Conservation (phyloP, 2,329 filamentous ascomycete species). For the Pestalotiopsis sp. region DNA sequence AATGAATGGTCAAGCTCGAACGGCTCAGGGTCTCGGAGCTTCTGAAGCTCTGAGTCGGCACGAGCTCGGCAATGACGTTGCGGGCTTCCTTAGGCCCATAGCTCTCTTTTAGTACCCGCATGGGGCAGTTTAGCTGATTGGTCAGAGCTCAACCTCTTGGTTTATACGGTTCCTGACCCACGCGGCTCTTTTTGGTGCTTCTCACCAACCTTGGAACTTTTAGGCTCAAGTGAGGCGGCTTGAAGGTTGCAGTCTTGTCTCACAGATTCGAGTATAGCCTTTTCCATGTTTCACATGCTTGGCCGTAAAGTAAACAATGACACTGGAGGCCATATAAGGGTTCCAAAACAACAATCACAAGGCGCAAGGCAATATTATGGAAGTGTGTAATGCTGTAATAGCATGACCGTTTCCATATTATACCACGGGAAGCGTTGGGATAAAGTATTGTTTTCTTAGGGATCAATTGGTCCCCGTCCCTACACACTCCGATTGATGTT, state of each 20-base stretch:
- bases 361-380: not conserved
- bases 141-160: not conserved
- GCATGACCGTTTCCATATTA: not conserved
- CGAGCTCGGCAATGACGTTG: slow-evolving; percentile 18
- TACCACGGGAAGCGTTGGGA: not conserved
- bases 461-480: not conserved
- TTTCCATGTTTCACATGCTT: not conserved
- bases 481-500: not conserved
- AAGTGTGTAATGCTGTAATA: not conserved
- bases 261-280: not conserved
- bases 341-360: not conserved
- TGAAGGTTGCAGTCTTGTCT: not conserved
- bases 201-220: not conserved
- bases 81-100: not conserved
- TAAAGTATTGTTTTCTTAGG: not conserved
- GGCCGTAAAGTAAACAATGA: not conserved
- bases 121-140: not conserved
- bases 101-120: not conserved
- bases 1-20: not conserved
- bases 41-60: not conserved
- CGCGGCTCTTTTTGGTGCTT: not conserved
- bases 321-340: not conserved
- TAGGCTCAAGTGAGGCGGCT: not conserved
- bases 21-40: slow-evolving; percentile 3
- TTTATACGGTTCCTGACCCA: not conserved